Conservation (phyloP, 495 filamentous ascomycete genomes). For the Aspergillus sclerotioniger region DNA sequence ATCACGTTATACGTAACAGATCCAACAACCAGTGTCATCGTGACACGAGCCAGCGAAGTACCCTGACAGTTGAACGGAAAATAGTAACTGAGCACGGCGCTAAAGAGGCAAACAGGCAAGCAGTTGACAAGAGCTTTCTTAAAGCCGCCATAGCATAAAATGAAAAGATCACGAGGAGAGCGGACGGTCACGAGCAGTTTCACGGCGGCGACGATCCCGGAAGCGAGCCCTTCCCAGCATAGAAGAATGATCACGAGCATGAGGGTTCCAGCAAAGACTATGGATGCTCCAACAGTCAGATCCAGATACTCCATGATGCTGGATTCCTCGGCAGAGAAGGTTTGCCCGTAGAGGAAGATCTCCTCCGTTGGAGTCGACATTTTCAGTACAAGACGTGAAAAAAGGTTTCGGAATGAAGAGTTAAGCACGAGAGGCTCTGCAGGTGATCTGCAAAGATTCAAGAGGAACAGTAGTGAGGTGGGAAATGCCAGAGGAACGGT, state of each 20-base stretch:
- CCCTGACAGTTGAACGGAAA: slow-evolving; percentile 11
- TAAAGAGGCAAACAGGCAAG: background rate
- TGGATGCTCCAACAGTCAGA: slow-evolving; percentile 5
- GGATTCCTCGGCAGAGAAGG: slow-evolving; percentile 2
- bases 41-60: background rate
- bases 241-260: background rate
- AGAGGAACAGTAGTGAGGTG: background rate
- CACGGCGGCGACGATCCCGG: background rate
- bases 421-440: background rate
- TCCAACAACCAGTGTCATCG: background rate
- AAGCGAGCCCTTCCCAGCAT: slow-evolving; percentile 1
- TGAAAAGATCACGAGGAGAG: background rate
- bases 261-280: slow-evolving; percentile 8
- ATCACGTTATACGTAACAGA: background rate
- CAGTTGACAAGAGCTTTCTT: background rate
- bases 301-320: slow-evolving; percentile 11
- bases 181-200: background rate
- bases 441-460: background rate
- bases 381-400: background rate
- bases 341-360: slow-evolving; percentile 17
- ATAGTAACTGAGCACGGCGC: slow-evolving; percentile 3
- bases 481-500: background rate
- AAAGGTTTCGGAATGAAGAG: background rate
- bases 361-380: slow-evolving; percentile 19
- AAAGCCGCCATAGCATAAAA: background rate